Evolutionary conservation across 2,329 filamentous ascomycete genomes (phyloP), one percentile per base, ranked within the genome.

Genomic region (Aspergillus eucalypticola): DNA sequence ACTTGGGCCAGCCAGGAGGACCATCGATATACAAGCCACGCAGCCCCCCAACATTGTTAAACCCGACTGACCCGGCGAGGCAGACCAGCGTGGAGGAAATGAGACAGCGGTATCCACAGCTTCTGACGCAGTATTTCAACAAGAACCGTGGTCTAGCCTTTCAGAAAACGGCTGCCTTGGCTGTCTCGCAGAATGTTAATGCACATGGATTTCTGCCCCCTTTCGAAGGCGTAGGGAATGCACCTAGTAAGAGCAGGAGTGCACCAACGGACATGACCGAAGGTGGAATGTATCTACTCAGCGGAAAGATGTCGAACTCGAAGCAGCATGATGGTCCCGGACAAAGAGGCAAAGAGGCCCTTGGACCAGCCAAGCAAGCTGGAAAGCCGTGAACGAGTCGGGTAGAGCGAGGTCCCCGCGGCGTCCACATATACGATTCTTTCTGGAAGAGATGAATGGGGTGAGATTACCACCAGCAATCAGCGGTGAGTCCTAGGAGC

Each of bases 181-280:
- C 70, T 29, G 63, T 67, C 25, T 66, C 69, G n/a, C 69, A 70
- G 29, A 71, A 69, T 42, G 64, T 73, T 44, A 73, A 70, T 56
- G 70, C 66, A 8, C 70, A 73, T 59, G 72, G 67, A 2, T 68
- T 67, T 52, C 60, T 74, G 8, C 71, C 71, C 38, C 62, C 65
- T 15, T 70, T 70, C 53, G 73, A 74, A 55, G 71, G 72, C 8
- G 56, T 67, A n/a, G 67, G 60, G 17, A 69, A 71, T 49, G 35
- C 44, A 21, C 46, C 63, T n/a, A 39, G 35, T 39, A 39, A 39
- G 39, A 38, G 44, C 29, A 39, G 15, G 19, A 32, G 52, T 8
- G 38, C 39, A 17, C 39, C 48, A 3, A 23, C 25, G 51, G 23
- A 58, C 54, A 54, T 49, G 38, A 42, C 54, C 44, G 42, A 42